Percentiles rank a stretch among this genome's conserved stretches.
These are phyloP conservation scores for Podaxis rugospora DNA, from an alignment of 768 basidiomycete genomes.

Conservation along the genomic window DNA sequence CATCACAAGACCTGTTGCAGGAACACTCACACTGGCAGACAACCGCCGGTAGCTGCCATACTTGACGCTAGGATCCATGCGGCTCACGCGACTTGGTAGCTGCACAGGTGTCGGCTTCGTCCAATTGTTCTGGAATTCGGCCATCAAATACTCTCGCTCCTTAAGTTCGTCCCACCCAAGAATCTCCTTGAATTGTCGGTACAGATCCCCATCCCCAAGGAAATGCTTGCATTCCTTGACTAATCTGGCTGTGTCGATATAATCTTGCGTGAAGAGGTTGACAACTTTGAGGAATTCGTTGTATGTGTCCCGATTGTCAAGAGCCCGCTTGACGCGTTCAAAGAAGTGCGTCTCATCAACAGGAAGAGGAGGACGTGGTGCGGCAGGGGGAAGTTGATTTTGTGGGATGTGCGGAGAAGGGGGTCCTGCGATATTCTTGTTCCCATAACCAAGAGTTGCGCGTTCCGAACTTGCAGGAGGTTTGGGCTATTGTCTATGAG, in stretches of 20 bases:
- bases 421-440: conserved; percentile 18
- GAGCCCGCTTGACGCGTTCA: conserved; percentile 75
- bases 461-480: conserved; percentile 7
- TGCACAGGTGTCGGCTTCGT: conserved; percentile 43
- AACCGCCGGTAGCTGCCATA: conserved; percentile 90
- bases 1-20: not conserved
- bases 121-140: conserved; percentile 49
- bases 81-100: conserved; percentile 41
- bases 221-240: conserved; percentile 79
- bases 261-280: conserved; percentile 91
- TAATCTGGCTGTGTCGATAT: conserved; percentile 82
- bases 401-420: conserved; percentile 29
- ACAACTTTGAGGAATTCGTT: conserved; percentile 95
- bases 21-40: conserved; percentile 62
- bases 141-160: conserved; percentile 49
- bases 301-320: conserved; percentile 73
- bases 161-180: conserved; percentile 82
- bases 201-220: conserved; percentile 71
- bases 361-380: conserved; percentile 22
- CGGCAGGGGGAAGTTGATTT: conserved; percentile 22
- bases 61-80: conserved; percentile 63
- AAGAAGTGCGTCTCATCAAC: conserved; percentile 76
- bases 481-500: conserved; percentile 18
- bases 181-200: conserved; percentile 79
- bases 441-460: conserved; percentile 9